Percentiles rank a stretch among this genome's conserved stretches.
These are phyloP conservation scores for Hagleromyces aurorensis DNA, from an alignment of 805 yeast genomes.

Conservation along the genomic window DNA sequence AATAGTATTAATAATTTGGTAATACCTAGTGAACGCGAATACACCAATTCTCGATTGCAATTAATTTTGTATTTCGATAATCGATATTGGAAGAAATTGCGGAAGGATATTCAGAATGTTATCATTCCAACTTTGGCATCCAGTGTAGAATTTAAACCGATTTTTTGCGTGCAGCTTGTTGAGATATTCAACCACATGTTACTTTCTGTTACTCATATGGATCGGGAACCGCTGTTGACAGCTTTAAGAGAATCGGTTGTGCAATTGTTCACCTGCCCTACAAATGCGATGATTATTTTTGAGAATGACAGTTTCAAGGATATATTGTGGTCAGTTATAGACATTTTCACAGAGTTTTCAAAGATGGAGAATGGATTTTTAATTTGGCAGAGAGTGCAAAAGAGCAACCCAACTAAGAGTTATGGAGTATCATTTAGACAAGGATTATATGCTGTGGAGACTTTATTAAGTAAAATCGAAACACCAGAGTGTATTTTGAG, in stretches of 20 bases:
- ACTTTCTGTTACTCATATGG: conserved; percentile 46
- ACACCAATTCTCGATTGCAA: conserved; percentile 45
- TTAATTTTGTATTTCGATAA: conserved; percentile 50
- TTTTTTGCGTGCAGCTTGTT: conserved; percentile 46
- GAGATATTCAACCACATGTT: conserved; percentile 46
- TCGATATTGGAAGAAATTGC: conserved; percentile 44
- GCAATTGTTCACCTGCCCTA: conserved; percentile 86
- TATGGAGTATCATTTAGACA: conserved; percentile 30
- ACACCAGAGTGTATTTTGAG: conserved; percentile 29
- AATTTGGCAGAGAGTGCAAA: conserved; percentile 30
- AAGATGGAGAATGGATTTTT: conserved; percentile 31
- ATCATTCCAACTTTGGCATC: conserved; percentile 51
- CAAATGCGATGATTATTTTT: conserved; percentile 51
- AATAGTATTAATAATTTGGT: conserved; percentile 14
- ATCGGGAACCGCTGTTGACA: conserved; percentile 83
- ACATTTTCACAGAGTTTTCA: conserved; percentile 38
- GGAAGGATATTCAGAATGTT: conserved; percentile 42
- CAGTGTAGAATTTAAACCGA: conserved; percentile 38
- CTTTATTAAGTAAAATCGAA: conserved; percentile 29
- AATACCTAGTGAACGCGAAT: conserved; percentile 9
- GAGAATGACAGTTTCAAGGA: conserved; percentile 33
- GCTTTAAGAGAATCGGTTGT: conserved; percentile 66
- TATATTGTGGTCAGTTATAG: conserved; percentile 41
- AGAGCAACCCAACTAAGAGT: conserved; percentile 30
- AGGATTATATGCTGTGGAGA: conserved; percentile 30